Base-by-base conservation (phyloP, 2,329 filamentous ascomycete species). In the Fusarium sp. region DNA sequence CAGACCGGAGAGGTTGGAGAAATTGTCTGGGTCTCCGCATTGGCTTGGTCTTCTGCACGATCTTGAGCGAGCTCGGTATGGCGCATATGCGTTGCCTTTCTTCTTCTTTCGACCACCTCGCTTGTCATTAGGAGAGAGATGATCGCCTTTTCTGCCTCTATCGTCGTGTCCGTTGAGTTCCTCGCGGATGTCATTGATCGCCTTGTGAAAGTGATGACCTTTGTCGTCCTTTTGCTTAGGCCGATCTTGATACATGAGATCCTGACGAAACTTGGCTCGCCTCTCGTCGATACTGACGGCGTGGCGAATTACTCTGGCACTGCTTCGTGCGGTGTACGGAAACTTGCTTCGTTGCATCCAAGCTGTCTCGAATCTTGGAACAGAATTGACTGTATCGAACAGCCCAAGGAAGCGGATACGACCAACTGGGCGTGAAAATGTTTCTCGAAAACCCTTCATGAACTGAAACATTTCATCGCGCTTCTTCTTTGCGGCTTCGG, bases 311-410 rank as follows among this genome's bases (percentile, higher is more conserved):
- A 92, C 87, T 75, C 85, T 87, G 6, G 89, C 89, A 14, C 85
- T 89, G 28, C 86, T 89, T 3, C 87, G 82, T 3, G 88, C 88
- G 0, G 89, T 90, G 78, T 92, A 93, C 0, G 93, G 93, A 47
- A 94, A 94, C 79, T 92, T 94, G 78, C 88, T 93, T 42, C 93
- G 89, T 78, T 94, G 89, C 92, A 96, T 95, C 89, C 91, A 93
- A 0, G 88, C 87, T 5, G 87, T 89, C 81, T 96, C 94, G 67
- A 96, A 96, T 7, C 89, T 87, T 3, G 93, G 93, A 0, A 95
- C 93, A 20, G 91, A 93, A 77, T 95, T 95, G 71, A 96, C 93
- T 0, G 93, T 95, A 75, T 96, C 93, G 72, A 96, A 96, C 0
- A 96, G 86, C 1, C 94, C 94, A 4, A 96, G 85, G 75, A 96